phyloP scores from a whole-genome alignment of 1,284 basidiomycete species.

The Tremellales sp. region DNA sequence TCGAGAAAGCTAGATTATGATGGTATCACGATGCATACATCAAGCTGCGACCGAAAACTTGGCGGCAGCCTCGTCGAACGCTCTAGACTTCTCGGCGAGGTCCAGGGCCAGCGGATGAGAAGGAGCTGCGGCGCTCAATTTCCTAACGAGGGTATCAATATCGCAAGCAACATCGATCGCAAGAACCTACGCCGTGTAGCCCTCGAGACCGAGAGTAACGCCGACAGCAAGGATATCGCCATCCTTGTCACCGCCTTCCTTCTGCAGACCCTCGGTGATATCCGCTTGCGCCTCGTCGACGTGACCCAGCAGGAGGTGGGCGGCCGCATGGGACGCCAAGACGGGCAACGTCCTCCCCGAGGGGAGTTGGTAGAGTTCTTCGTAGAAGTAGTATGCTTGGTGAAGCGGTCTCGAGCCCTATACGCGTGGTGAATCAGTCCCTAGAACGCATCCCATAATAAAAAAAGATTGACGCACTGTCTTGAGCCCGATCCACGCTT shows the following conservation, averaged over 20 bases:
- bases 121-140: constrained; percentile 30
- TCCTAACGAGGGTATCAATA: constrained; percentile 17
- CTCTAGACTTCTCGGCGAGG: constrained; percentile 34
- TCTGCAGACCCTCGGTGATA: constrained; percentile 68
- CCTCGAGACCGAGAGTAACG: constrained; percentile 57
- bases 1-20: constrained; percentile 14
- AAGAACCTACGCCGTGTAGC: constrained; percentile 62
- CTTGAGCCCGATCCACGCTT: constrained; percentile 78
- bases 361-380: constrained; percentile 84
- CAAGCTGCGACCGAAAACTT: constrained; percentile 55
- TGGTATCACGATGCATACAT: background rate
- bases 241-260: constrained; percentile 54
- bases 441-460: background rate
- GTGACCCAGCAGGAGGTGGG: constrained; percentile 75
- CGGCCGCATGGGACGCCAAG: constrained; percentile 76
- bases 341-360: constrained; percentile 66
- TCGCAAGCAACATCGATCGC: background rate
- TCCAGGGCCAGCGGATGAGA: constrained; percentile 41
- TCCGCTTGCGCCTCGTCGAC: constrained; percentile 78
- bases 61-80: constrained; percentile 61
- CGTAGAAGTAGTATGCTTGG: constrained; percentile 80
- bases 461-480: constrained; percentile 56
- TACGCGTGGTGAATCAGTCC: constrained; percentile 1
- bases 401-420: constrained; percentile 52
- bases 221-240: constrained; percentile 71